Evolutionary conservation across 2,329 filamentous ascomycete genomes (phyloP).

Genomic region (Fusarium buharicum): DNA sequence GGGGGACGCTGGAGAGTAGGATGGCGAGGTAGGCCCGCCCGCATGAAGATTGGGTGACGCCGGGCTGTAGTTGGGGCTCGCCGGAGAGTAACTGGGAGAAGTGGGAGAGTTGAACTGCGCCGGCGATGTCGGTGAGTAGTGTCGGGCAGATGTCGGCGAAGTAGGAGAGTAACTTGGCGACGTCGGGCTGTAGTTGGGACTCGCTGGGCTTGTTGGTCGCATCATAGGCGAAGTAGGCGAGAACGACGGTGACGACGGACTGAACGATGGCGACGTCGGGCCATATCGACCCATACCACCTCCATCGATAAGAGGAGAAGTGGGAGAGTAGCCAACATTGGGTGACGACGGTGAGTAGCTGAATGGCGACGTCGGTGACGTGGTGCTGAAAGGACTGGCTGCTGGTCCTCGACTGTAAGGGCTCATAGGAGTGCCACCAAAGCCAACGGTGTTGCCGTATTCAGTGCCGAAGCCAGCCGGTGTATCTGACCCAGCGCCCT

Average conservation of each 20-base stretch:
- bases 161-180: slow-evolving; percentile 73
- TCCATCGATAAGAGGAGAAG: slow-evolving; percentile 71
- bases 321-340: slow-evolving; percentile 77
- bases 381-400: slow-evolving; percentile 80
- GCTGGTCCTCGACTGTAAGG: slow-evolving; percentile 71
- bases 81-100: slow-evolving; percentile 77
- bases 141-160: slow-evolving; percentile 65
- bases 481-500: slow-evolving; percentile 76
- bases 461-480: slow-evolving; percentile 73
- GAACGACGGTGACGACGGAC: slow-evolving; percentile 71
- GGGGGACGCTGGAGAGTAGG: slow-evolving; percentile 77
- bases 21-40: slow-evolving; percentile 63
- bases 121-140: slow-evolving; percentile 78
- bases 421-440: slow-evolving; percentile 65
- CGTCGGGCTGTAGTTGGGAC: slow-evolving; percentile 72
- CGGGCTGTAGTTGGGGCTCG: slow-evolving; percentile 77
- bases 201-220: slow-evolving; percentile 64
- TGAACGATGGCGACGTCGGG: slow-evolving; percentile 70
- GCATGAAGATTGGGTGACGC: slow-evolving; percentile 67
- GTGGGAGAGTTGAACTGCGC: slow-evolving; percentile 77
- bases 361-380: slow-evolving; percentile 74
- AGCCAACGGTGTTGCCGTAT: slow-evolving; percentile 62
- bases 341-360: slow-evolving; percentile 82
- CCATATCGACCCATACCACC: slow-evolving; percentile 61
- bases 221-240: slow-evolving; percentile 70